These are phyloP conservation scores for Ceratocystis colombiana DNA, from an alignment of 2,329 filamentous ascomycete genomes.

Conservation along the genomic window DNA sequence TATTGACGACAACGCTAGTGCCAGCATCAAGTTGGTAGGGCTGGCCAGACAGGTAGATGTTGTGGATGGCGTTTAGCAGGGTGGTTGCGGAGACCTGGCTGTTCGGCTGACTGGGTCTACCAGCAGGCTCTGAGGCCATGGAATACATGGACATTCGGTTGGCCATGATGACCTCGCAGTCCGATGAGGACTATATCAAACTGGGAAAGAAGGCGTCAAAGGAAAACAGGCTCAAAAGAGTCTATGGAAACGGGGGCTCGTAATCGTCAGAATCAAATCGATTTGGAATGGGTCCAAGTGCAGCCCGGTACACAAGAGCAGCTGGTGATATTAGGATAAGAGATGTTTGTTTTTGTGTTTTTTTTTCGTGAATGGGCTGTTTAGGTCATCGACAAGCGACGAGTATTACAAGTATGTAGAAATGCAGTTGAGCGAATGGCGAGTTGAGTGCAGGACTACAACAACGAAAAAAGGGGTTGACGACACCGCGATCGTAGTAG, in stretches of 20 bases:
- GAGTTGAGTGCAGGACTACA: not conserved
- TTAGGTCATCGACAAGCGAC: not conserved
- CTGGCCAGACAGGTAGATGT: conserved; percentile 69
- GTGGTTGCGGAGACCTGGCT: conserved; percentile 84
- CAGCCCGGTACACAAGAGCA: not conserved
- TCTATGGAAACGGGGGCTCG: not conserved
- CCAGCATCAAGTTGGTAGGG: conserved; percentile 83
- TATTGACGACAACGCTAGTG: conserved; percentile 88
- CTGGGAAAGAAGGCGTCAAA: not conserved
- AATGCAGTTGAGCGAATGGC: not conserved
- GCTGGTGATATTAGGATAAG: not conserved
- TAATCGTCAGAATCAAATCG: not conserved
- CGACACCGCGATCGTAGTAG: too few species aligned
- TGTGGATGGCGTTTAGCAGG: conserved; percentile 82
- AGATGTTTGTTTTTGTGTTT: not conserved
- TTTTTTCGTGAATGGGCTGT: not conserved
- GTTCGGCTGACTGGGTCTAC: conserved; percentile 43
- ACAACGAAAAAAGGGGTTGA: not conserved
- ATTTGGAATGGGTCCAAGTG: too few species aligned
- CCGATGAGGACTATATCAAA: conserved; percentile 15
- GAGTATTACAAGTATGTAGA: not conserved
- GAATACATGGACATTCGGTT: conserved; percentile 62
- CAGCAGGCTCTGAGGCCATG: conserved; percentile 52
- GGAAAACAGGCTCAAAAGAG: not conserved
- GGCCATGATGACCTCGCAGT: conserved; percentile 39